Percentiles rank a stretch among this genome's conserved stretches.
phyloP scores from a whole-genome alignment of 371 early-diverging fungal genomes.

The Zychaea mexicana region DNA sequence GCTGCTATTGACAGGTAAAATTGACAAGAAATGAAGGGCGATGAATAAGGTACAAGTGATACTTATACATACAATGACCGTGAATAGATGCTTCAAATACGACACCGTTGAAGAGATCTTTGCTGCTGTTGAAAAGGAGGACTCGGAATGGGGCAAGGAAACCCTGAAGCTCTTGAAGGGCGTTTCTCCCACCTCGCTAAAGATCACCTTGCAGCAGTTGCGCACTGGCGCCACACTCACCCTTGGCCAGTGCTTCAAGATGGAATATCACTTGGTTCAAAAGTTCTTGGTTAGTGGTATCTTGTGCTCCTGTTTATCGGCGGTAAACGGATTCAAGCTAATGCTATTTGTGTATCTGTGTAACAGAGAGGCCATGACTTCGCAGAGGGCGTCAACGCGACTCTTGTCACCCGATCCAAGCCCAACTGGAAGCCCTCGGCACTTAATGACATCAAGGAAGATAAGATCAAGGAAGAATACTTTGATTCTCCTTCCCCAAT shows the following conservation, averaged over 20 bases:
- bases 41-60: too few species aligned
- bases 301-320: background rate
- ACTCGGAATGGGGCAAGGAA: slow-evolving; percentile 67
- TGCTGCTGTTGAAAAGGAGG: slow-evolving; percentile 73
- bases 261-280: slow-evolving; percentile 85
- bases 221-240: slow-evolving; percentile 70
- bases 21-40: background rate
- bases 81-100: slow-evolving; percentile 59
- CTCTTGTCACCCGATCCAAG: slow-evolving; percentile 59
- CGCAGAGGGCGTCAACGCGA: slow-evolving; percentile 83
- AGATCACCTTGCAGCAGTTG: slow-evolving; percentile 85
- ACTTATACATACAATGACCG: too few species aligned
- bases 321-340: background rate
- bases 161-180: slow-evolving; percentile 66
- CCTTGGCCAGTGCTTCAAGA: slow-evolving; percentile 80
- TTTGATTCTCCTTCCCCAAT: slow-evolving; percentile 50
- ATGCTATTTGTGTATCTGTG: background rate
- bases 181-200: slow-evolving; percentile 90
- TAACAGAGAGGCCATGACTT: slow-evolving; percentile 79
- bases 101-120: slow-evolving; percentile 84
- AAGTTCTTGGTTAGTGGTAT: slow-evolving; percentile 65
- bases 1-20: slow-evolving; percentile 74
- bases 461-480: slow-evolving; percentile 60
- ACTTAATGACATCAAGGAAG: slow-evolving; percentile 54
- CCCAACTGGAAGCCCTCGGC: slow-evolving; percentile 82